Base-by-base conservation (phyloP, 306 rosid genomes). In the Lathyrus aphaca region DNA sequence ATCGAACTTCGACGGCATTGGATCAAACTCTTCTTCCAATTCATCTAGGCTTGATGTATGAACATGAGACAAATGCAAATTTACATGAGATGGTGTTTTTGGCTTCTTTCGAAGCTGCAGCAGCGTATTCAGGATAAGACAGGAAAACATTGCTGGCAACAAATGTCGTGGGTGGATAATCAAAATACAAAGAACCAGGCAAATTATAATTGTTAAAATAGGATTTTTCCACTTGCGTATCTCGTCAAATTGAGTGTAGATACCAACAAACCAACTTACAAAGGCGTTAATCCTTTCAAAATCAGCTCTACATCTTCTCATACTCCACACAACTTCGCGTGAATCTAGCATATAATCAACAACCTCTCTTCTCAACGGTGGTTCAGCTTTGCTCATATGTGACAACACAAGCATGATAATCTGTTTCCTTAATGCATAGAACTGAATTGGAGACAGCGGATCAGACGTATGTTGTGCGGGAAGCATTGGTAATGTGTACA, bases 21-120 rank as follows among this genome's bases (percentile, higher is more conserved):
- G 68, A 76, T 85, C 89, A 55, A 85, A 82, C 79, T 85, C 89
- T 66, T 85, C 86, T 45, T 82, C 83, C 66, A 85, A 4, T 69
- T 85, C 89, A 10, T 77, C 83, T 13, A 35, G 1, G 53, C 66
- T 79, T 57, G 79, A 35, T 25, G 67, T 39, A 46, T 75, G 48
- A 17, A 74, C 81, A 23, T 40, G 74, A 56, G 81, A 82, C 75
- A 82, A 11, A 14, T 71, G 64, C 15, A 77, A 66, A 72, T 80
- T 75, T 39, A 74, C 30, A 68, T 66, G 74, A 30, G 82, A 62
- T n/a, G 57, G 72, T 12, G 58, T 66, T 32, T 30, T 70, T 10
- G 89, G 85, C 75, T 61, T 82, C 63, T 40, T 74, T 17, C 0
- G 13, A 63, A 37, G 16, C 25, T 55, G 53, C 60, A 2, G 30